Base-by-base conservation (phyloP, 306 rosid genomes). In the Erythrophleum fordii region DNA sequence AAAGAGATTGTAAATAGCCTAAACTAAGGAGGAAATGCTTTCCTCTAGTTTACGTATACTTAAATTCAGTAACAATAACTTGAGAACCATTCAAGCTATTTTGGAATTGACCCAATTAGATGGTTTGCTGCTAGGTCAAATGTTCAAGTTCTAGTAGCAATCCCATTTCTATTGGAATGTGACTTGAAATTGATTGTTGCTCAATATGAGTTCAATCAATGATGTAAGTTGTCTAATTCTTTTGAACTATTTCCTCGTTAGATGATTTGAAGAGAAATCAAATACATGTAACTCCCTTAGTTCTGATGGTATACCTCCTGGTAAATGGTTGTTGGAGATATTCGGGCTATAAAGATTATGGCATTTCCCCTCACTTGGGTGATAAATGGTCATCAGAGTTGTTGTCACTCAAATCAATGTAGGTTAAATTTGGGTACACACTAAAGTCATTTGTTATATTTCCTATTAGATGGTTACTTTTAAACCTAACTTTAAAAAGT, bases 391-490 rank as follows among this genome's bases (percentile, higher is more conserved):
- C 59, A 52, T 52, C 17, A 52, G 3, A n/a, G 17, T 52, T 0
- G 18, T 52, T 52, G 82, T 65, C n/a, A 6, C 83, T 77, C n/a
- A 77, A 31, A 66, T 52, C 59, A 18, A 72, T 49, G 18, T 62
- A 77, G 3, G 1, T 14, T 60, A 77, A 31, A 23, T 70, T n/a
- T 11, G 74, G 79, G 42, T 77, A 82, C 9, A 48, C 35, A 16
- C 78, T 74, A 20, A 77, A 73, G n/a, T 61, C 73, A 28, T 77
- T 44, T 25, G 69, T 18, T 60, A 77, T 71, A 29, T 82, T 52
- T 72, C 82, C 86, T 37, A 20, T 13, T 0, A 77, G 18, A 6
- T 52, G 69, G 62, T 77, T 83, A 13, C 25, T 49, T 17, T 64
- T 79, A 26, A 83, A 20, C 52, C 82, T 72, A 46, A 72, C n/a